Evolutionary conservation across 2,329 filamentous ascomycete species (phyloP).

Genomic region (Talaromyces sp.): DNA sequence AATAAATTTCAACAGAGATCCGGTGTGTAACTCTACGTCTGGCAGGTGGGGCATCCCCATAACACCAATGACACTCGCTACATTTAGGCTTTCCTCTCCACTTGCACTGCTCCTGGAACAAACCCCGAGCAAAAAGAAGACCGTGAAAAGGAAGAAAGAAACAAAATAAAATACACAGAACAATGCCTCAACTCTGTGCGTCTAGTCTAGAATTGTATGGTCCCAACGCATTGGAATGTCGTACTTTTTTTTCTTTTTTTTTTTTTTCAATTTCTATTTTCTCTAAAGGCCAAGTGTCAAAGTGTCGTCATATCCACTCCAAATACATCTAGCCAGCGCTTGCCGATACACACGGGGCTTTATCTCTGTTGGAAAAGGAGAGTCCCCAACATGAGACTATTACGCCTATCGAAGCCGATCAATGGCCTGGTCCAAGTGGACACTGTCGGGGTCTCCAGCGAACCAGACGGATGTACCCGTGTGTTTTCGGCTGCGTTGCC

Average conservation of each 20-base stretch:
- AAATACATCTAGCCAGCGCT: not conserved
- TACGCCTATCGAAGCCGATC: not conserved
- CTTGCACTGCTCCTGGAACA: constrained; percentile 2
- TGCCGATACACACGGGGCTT: not conserved
- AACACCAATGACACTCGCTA: not conserved
- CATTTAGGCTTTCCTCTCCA: constrained; percentile 3
- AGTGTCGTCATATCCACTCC: not conserved
- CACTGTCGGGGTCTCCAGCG: not conserved
- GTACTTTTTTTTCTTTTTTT: not conserved
- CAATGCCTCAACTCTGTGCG: too few species aligned
- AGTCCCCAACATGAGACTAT: not conserved
- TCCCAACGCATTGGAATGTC: not conserved
- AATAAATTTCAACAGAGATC: not conserved
- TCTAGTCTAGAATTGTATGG: not conserved
- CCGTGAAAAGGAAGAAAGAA: not conserved
- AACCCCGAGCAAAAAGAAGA: constrained; percentile 1
- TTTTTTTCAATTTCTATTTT: not conserved
- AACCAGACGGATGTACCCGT: constrained; percentile 9
- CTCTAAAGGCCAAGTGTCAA: not conserved
- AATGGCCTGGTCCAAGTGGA: not conserved
- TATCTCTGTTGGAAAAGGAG: not conserved
- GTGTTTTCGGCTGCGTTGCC: constrained; percentile 1
- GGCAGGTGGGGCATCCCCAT: not conserved
- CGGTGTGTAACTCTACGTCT: not conserved
- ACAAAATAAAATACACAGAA: not conserved